Evolutionary conservation across 2,329 filamentous ascomycete genomes (phyloP).

Genomic region (Monilinia polystroma): DNA sequence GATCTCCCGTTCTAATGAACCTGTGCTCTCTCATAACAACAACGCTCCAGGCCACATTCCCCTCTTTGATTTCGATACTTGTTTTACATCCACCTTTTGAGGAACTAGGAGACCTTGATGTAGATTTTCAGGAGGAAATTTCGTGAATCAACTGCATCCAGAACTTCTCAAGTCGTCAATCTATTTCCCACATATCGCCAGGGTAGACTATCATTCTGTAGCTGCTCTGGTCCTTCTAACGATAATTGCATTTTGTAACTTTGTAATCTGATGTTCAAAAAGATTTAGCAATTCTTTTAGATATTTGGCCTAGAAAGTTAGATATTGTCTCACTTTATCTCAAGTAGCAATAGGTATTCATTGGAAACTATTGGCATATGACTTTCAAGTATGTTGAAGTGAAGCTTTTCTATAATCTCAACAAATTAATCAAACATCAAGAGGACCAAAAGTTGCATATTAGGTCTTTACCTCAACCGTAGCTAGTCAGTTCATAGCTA

Average conservation of each 20-base stretch:
- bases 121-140: background rate
- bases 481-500: background rate
- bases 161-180: background rate
- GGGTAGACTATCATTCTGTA: background rate
- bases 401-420: too few species aligned
- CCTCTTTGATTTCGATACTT: background rate
- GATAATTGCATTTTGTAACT: background rate
- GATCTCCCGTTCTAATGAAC: background rate
- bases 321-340: too few species aligned
- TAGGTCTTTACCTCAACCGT: constrained; percentile 3
- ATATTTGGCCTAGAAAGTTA: too few species aligned
- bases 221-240: background rate
- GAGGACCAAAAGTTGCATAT: background rate
- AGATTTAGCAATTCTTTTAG: too few species aligned
- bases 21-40: background rate
- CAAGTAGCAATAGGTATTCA: too few species aligned
- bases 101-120: too few species aligned
- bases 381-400: too few species aligned
- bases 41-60: background rate
- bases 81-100: too few species aligned
- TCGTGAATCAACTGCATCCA: background rate
- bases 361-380: too few species aligned
- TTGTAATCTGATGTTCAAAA: background rate
- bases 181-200: background rate
- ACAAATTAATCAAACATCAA: too few species aligned